Evolutionary conservation across 164 flowering plant species (phyloP).

Genomic region (Vitis labrusca): DNA sequence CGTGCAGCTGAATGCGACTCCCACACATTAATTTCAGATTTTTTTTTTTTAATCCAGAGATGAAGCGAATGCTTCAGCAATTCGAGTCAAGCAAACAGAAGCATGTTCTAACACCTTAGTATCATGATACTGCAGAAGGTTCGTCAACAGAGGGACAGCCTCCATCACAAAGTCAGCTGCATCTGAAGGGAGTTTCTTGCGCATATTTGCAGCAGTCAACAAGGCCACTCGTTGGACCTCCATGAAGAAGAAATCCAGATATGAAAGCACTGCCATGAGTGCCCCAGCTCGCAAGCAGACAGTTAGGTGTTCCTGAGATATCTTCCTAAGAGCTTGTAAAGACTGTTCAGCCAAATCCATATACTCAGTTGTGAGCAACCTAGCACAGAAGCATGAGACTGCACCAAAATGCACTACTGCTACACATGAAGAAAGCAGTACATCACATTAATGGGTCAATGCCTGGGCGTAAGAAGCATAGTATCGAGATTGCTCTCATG

Average conservation of each 20-base stretch:
- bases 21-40: too few relatives aligned
- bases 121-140: constrained; percentile 96
- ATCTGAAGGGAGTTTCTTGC: constrained; percentile 98
- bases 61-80: constrained; percentile 94
- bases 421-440: constrained; percentile 52
- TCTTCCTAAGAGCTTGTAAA: constrained; percentile 96
- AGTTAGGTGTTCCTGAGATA: constrained; percentile 98
- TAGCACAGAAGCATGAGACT: constrained; percentile 79
- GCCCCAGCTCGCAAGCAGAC: constrained; percentile 98
- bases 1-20: too few relatives aligned
- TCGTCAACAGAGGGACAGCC: constrained; percentile 91
- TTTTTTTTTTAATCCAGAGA: constrained; percentile 42
- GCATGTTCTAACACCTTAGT: constrained; percentile 98
- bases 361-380: constrained; percentile 92
- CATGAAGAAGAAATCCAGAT: constrained; percentile 95
- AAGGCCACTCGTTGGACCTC: constrained; percentile 97
- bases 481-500: constrained; percentile 94
- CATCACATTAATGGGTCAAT: constrained; percentile 54
- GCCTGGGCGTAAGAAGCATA: constrained; percentile 97
- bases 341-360: constrained; percentile 99
- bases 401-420: constrained; percentile 98
- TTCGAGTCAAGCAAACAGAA: constrained; percentile 91
- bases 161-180: constrained; percentile 99
- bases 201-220: constrained; percentile 98
- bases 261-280: constrained; percentile 96